These are phyloP conservation scores for Tetratostichococcus sp. DNA, from an alignment of 139 green algal species.

Conservation along the genomic window DNA sequence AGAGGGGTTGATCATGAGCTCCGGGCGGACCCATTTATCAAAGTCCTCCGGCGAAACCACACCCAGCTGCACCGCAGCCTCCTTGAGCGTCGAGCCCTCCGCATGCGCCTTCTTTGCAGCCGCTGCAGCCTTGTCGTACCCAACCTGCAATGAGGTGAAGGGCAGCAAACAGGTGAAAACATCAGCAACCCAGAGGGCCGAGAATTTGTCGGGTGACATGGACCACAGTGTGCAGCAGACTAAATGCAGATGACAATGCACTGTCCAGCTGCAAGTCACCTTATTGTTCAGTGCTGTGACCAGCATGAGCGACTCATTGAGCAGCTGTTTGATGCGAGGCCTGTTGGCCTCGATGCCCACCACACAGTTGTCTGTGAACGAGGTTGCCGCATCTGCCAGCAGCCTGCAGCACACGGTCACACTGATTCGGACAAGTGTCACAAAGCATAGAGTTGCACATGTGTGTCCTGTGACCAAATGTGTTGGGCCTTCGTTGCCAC, in stretches of 20 bases:
- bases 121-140: slow-evolving; percentile 93
- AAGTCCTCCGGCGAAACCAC: slow-evolving; percentile 76
- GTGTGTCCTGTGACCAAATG: too few relatives aligned
- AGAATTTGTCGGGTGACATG: too few relatives aligned
- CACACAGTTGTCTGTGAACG: slow-evolving; percentile 83
- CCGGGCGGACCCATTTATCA: slow-evolving; percentile 83
- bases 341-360: slow-evolving; percentile 74
- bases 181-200: too few relatives aligned
- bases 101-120: slow-evolving; percentile 96
- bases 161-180: too few relatives aligned
- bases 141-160: slow-evolving; percentile 66
- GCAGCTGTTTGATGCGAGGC: slow-evolving; percentile 68
- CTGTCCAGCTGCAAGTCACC: slow-evolving; percentile 25
- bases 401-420: slow-evolving; percentile 28
- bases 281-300: slow-evolving; percentile 91
- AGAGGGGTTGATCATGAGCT: slow-evolving; percentile 77
- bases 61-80: slow-evolving; percentile 73
- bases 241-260: too few relatives aligned
- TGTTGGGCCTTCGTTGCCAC: too few relatives aligned
- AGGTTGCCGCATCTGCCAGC: slow-evolving; percentile 71
- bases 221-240: too few relatives aligned
- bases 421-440: too few relatives aligned
- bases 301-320: slow-evolving; percentile 94
- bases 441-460: slow-evolving; percentile 9
- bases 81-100: slow-evolving; percentile 80